Percentiles rank a stretch among this genome's conserved stretches.
Conservation (phyloP, 352 stramenopile species). For the Globisporangium irregulare region DNA sequence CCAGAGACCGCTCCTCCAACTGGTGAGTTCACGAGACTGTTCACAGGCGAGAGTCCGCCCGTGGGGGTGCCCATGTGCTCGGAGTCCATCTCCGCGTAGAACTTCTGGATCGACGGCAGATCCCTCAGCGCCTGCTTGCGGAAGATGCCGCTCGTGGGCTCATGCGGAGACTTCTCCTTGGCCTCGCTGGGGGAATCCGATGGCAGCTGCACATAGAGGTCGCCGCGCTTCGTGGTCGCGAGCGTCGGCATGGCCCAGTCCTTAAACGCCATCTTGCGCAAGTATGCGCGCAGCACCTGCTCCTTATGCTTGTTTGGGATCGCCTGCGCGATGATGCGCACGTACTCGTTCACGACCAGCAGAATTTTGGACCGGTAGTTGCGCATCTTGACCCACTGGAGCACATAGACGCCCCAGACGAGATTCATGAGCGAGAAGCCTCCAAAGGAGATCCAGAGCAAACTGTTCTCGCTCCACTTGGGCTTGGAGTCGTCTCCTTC, state of each 20-base stretch:
- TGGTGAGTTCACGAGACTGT: background rate
- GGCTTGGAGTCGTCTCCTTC: background rate
- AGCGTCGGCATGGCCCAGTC: slow-evolving; percentile 13
- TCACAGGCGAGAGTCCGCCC: background rate
- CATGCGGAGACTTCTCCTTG: slow-evolving; percentile 12
- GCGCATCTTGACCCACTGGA: slow-evolving; percentile 23
- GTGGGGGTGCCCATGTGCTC: background rate
- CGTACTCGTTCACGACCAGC: slow-evolving; percentile 23
- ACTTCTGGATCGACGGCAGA: slow-evolving; percentile 20
- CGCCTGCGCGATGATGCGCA: slow-evolving; percentile 19
- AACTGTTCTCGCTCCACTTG: slow-evolving; percentile 7
- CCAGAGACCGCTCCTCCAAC: background rate
- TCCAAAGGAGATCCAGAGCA: slow-evolving; percentile 22
- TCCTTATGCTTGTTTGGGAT: slow-evolving; percentile 19
- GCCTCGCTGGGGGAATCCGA: slow-evolving; percentile 18
- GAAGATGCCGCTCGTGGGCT: slow-evolving; percentile 18
- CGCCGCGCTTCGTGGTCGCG: slow-evolving; percentile 15
- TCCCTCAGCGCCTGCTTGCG: slow-evolving; percentile 21
- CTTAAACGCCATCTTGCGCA: slow-evolving; percentile 13
- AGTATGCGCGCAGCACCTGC: slow-evolving; percentile 19
- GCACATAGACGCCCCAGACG: slow-evolving; percentile 19
- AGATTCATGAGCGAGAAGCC: slow-evolving; percentile 31
- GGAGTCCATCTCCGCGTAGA: slow-evolving; percentile 14
- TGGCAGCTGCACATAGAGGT: slow-evolving; percentile 23
- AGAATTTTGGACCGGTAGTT: slow-evolving; percentile 14